Conservation (phyloP, 1,284 basidiomycete genomes). For the Apiotrichum akiyoshidainum region DNA sequence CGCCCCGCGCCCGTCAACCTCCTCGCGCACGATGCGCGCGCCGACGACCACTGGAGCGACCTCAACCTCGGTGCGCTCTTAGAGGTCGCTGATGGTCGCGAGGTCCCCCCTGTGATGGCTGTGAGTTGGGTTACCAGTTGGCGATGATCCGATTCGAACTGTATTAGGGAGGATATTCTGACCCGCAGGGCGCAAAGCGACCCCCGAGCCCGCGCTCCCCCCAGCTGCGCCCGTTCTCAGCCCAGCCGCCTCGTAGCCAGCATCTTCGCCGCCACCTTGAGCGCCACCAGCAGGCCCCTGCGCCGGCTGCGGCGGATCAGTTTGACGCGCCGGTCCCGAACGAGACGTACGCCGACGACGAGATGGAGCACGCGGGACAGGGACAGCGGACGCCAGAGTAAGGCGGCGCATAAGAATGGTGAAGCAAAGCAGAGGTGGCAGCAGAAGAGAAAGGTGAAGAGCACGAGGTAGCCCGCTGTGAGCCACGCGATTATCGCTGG, state of each 20-base stretch:
- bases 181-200: conserved; percentile 42
- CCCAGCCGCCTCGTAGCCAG: conserved; percentile 30
- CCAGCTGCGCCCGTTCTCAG: conserved; percentile 29
- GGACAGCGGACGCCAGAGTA: neutral
- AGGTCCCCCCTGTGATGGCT: conserved; percentile 49
- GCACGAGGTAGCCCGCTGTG: no score
- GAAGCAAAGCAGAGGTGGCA: neutral
- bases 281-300: conserved; percentile 31
- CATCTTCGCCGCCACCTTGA: conserved; percentile 39
- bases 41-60: conserved; percentile 34
- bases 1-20: conserved; percentile 13
- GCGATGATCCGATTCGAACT: no score
- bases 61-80: conserved; percentile 32
- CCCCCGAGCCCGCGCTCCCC: conserved; percentile 46
- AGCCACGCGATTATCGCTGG: no score
- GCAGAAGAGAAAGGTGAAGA: neutral
- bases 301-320: conserved; percentile 26
- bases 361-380: conserved; percentile 7
- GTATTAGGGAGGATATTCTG: neutral
- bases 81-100: conserved; percentile 33
- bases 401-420: neutral
- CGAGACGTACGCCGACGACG: conserved; percentile 41
- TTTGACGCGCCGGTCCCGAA: conserved; percentile 49
- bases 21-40: conserved; percentile 2
- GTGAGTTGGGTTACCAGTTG: conserved; percentile 35